A percentile compares a stretch with the other conserved stretches of the same genome.
These are phyloP conservation scores for Dothideomycetes sp. DNA, from an alignment of 2,329 filamentous ascomycete species.

Conservation along the genomic window DNA sequence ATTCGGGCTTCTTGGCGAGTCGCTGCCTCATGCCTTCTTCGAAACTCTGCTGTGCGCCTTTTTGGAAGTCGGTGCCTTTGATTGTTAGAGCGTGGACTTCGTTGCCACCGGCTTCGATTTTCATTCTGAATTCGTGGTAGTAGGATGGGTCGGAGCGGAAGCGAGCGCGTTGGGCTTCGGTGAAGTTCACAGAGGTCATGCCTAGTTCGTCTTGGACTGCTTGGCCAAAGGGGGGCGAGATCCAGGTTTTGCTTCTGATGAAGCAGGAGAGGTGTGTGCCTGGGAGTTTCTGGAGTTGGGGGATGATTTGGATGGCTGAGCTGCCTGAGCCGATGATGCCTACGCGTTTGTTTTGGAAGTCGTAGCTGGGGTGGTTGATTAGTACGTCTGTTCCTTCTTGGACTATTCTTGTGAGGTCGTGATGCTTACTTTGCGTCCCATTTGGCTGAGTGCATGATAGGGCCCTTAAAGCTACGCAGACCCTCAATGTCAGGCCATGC, in stretches of 20 bases:
- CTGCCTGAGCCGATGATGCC: conserved; percentile 16
- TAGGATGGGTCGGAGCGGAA: conserved; percentile 31
- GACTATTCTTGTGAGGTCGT: conserved; percentile 26
- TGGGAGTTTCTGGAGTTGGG: conserved; percentile 26
- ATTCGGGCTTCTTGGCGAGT: conserved; percentile 26
- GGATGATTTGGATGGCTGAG: conserved; percentile 28
- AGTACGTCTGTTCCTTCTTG: conserved; percentile 40
- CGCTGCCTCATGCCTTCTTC: conserved; percentile 29
- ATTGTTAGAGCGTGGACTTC: conserved; percentile 15
- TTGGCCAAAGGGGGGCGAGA: conserved; percentile 29
- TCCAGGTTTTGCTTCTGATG: conserved; percentile 41
- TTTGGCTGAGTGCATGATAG: conserved; percentile 43
- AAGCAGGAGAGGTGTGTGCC: conserved; percentile 37
- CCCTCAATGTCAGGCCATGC: conserved; percentile 43
- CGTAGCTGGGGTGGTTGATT: conserved; percentile 11
- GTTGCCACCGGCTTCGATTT: conserved; percentile 24
- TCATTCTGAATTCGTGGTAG: conserved; percentile 29
- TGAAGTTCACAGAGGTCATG: conserved; percentile 20
- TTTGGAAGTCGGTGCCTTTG: conserved; percentile 26
- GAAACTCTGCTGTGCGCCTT: conserved; percentile 25
- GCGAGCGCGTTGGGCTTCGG: conserved; percentile 12
- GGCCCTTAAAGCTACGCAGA: conserved; percentile 39
- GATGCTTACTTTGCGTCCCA: conserved; percentile 36
- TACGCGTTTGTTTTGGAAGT: conserved; percentile 14
- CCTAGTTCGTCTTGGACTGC: conserved; percentile 19